These are phyloP conservation scores for Cyclotella distinguenda DNA, from an alignment of 108 stramenopile genomes.

Conservation along the genomic window DNA sequence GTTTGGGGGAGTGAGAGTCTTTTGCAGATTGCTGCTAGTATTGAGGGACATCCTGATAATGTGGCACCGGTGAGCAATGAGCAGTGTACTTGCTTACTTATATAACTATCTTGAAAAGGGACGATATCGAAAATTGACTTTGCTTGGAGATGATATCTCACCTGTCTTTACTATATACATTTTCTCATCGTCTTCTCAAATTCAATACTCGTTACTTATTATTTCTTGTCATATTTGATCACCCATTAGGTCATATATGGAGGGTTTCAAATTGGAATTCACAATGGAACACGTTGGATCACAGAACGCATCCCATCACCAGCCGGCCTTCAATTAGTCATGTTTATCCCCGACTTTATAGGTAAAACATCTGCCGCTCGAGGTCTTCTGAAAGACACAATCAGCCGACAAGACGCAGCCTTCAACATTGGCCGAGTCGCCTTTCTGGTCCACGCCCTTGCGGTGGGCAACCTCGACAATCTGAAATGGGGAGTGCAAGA, in stretches of 20 bases:
- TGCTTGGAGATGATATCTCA: too few relatives aligned
- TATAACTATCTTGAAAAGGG: neutral
- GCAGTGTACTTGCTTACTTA: neutral
- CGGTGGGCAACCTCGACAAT: conserved; percentile 89
- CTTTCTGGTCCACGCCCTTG: conserved; percentile 91
- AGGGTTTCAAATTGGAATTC: conserved; percentile 97
- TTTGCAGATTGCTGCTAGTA: conserved; percentile 95
- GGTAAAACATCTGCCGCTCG: conserved; percentile 95
- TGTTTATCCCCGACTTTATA: conserved; percentile 96
- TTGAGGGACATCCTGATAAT: conserved; percentile 99
- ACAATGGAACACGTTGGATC: conserved; percentile 93
- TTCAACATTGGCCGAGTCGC: conserved; percentile 97
- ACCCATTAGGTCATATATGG: conserved; percentile 83
- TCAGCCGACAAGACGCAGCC: conserved; percentile 88
- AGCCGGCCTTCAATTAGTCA: conserved; percentile 89
- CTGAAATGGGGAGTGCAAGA: conserved; percentile 92
- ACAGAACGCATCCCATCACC: conserved; percentile 93
- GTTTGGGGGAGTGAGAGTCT: conserved; percentile 95
- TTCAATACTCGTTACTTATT: neutral
- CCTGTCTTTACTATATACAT: too few relatives aligned
- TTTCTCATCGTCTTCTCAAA: neutral
- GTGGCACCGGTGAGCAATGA: conserved; percentile 94
- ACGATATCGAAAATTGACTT: too few relatives aligned
- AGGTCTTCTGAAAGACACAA: conserved; percentile 70
- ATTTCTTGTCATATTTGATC: neutral